A percentile compares a stretch with the other conserved stretches of the same genome.
Conservation (phyloP, 306 rosid genomes). For the Castanospermum australe region DNA sequence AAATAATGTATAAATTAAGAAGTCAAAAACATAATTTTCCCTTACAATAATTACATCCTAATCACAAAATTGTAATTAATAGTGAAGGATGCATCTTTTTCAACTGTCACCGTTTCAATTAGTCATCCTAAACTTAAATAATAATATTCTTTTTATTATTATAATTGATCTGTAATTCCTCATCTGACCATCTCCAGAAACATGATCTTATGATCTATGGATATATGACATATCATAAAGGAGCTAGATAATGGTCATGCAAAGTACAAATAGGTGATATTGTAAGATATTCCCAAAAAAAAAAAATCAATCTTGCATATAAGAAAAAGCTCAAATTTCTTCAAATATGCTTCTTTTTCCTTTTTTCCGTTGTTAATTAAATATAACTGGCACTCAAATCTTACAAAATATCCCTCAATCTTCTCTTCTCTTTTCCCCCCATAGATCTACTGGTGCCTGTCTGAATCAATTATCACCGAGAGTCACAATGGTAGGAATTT, state of each 20-base stretch:
- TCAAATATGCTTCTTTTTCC: background rate
- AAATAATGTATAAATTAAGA: too few species aligned
- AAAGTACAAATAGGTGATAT: background rate
- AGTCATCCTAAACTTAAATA: background rate
- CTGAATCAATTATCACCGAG: constrained; percentile 35
- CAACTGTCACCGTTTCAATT: background rate
- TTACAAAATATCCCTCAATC: background rate
- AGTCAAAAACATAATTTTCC: too few species aligned
- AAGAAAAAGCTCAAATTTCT: background rate
- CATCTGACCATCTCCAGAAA: background rate
- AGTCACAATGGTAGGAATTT: constrained; percentile 73
- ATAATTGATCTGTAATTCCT: background rate
- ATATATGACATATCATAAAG: background rate
- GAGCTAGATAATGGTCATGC: background rate
- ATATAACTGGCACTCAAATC: background rate
- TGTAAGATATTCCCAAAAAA: background rate
- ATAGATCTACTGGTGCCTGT: background rate
- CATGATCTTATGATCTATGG: background rate
- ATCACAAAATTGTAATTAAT: background rate
- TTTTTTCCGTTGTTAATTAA: background rate
- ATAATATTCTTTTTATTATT: too few species aligned
- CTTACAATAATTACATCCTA: background rate
- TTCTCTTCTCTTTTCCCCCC: background rate
- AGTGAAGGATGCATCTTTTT: background rate
- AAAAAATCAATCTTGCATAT: background rate